phyloP scores from a whole-genome alignment of 768 basidiomycete species.

The Auricularia cornea region DNA sequence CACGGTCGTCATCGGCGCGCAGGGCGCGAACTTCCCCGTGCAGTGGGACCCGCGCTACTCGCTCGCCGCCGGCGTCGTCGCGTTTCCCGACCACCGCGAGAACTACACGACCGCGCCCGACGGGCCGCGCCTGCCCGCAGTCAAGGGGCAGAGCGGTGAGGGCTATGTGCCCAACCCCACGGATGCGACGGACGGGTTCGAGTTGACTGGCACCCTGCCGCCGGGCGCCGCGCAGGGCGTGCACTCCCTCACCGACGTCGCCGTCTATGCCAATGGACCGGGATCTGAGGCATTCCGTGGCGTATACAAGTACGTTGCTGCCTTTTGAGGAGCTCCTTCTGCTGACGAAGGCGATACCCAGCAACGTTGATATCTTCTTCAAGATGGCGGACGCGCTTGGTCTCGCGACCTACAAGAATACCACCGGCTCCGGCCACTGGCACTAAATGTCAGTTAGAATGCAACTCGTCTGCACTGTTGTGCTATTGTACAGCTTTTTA shows the following conservation, averaged over 20 bases:
- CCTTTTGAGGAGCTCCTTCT: too few species aligned
- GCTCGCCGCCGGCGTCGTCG: constrained; percentile 19
- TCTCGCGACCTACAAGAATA: constrained; percentile 13
- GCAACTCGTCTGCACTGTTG: too few species aligned
- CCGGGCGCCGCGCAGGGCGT: constrained; percentile 22
- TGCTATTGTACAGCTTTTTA: too few species aligned
- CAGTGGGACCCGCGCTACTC: constrained; percentile 31
- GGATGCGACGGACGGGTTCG: constrained; percentile 25
- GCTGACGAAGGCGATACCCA: too few species aligned
- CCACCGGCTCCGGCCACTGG: neutral
- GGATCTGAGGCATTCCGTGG: constrained; percentile 25
- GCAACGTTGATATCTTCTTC: constrained; percentile 22
- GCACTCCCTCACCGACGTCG: constrained; percentile 26
- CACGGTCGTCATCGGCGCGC: constrained; percentile 14
- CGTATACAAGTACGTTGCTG: constrained; percentile 13
- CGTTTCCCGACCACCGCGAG: constrained; percentile 21
- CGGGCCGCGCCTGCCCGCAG: constrained; percentile 21
- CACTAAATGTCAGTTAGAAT: too few species aligned
- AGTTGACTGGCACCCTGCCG: constrained; percentile 25
- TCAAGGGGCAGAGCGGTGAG: constrained; percentile 11
- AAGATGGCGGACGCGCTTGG: constrained; percentile 23
- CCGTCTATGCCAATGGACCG: constrained; percentile 25
- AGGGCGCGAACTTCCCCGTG: constrained; percentile 25
- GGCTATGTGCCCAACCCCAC: constrained; percentile 20
- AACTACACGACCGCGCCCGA: constrained; percentile 12